Evolutionary conservation across 176 grass and related monocot genomes (phyloP), one percentile per base, ranked within the genome.

Genomic region (Juncus effusus): DNA sequence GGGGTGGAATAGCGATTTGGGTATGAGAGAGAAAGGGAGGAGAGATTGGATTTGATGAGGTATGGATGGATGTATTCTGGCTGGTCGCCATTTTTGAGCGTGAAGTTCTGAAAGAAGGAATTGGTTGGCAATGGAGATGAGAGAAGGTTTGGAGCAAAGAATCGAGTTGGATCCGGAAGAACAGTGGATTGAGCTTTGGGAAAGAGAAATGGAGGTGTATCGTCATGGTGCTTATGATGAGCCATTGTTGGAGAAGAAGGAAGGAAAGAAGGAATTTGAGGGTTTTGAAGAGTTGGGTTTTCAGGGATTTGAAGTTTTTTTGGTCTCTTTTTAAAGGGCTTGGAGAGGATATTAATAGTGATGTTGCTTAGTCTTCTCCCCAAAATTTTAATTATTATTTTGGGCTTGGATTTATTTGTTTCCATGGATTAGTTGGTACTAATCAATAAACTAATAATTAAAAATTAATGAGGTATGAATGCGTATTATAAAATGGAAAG

Each of bases 11-110:
- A 86, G 19, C 88, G 85, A 50, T 80, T 10, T 3, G 94, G 94
- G 70, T 85, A 93, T 72, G 76, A 99, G 9, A 99, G 4, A 66
- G 86, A 73, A 39, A 99, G 80, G 0, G 72, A 90, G 5, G 76
- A 76, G 44, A 56, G 67, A 8, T 80, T 62, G 64, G 85, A 83
- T 5, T 70, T 64, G 67, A 93, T 50, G 11, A 90, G 87, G 83
- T 99, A 99, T 0, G 94, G 94, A 55, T 99, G 88, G 82, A 99
- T 71, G 75, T 99, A 99, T 78, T 99, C 94, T 7, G 88, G 85
- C 74, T 99, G 94, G 67, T 91, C 88, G 40, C 94, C 94, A 74
- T 93, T 82, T 12, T 99, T 99, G 64, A 99, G 94, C 66, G 42
- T 63, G 57, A 69, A 89, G 85, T 99, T 99, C 70, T 99, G 94